Conservation (phyloP, 1,284 basidiomycete genomes). For the Fomitopsis schrenkii region DNA sequence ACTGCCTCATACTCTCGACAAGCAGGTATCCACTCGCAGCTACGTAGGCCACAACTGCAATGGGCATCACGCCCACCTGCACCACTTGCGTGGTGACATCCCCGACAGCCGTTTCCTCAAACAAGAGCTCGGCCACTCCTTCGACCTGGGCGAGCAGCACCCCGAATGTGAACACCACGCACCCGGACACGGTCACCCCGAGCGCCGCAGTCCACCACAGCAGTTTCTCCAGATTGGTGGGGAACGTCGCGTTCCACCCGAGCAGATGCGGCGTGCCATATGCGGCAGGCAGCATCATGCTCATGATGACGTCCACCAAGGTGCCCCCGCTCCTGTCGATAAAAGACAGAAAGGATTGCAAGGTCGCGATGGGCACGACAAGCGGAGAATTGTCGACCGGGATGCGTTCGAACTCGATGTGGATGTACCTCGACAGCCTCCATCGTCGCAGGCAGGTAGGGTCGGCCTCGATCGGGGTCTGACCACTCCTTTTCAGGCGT, state of each 20-base stretch:
- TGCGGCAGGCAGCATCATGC: neutral
- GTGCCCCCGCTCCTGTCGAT: too few relatives aligned
- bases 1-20: constrained; percentile 2
- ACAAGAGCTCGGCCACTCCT: too few relatives aligned
- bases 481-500: too few relatives aligned
- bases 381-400: neutral
- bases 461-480: neutral
- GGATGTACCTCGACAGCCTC: neutral
- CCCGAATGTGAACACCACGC: neutral
- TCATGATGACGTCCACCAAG: too few relatives aligned
- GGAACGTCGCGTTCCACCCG: constrained; percentile 1
- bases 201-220: constrained; percentile 6
- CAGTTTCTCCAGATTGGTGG: neutral
- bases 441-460: neutral
- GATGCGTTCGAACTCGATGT: neutral
- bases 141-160: too few relatives aligned
- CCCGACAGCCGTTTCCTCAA: too few relatives aligned
- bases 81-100: too few relatives aligned
- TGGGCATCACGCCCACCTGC: too few relatives aligned
- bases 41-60: too few relatives aligned
- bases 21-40: neutral
- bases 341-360: neutral
- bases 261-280: constrained; percentile 8
- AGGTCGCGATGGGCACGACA: neutral
- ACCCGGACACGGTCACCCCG: neutral